Base-by-base conservation (phyloP, 352 stramenopile species). In the Pythium rishiriense region DNA sequence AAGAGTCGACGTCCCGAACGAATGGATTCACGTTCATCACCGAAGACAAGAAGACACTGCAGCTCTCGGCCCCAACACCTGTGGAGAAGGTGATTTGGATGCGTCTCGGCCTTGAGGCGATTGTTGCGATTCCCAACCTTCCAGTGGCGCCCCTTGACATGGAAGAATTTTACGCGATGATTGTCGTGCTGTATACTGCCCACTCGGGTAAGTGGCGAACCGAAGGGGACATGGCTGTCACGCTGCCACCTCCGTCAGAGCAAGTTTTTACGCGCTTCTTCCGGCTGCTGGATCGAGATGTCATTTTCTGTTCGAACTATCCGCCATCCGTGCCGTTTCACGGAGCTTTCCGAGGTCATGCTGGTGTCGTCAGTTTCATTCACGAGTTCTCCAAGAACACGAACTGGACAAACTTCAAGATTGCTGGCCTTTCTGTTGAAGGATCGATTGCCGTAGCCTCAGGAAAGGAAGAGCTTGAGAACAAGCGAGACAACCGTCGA, bases 81-180 rank as follows among this genome's bases (percentile, higher is more conserved):
- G 86, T 96, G 5, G 87, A 96, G 54, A 92, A 91, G 52, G 71
- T 96, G 25, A 93, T 96, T 28, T 96, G 87, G 87, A 96, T 94
- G 85, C 85, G 87, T 2, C 72, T 96, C 6, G 83, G 81, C 17
- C 70, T 93, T 0, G 87, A 96, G 62, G 85, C 87, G 7, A 94
- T 96, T 46, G 87, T 93, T n/a, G 86, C 87, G 28, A 76, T 93
- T 39, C 87, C 87, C 3, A 89, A 85, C 10, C 62, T 96, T 11
- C 83, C 87, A 0, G 82, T 96, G 14, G 83, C 83, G 12, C 87
- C 87, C 19, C 69, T 96, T 22, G 87, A 96, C 35, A 92, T 96
- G 70, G 87, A 96, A 53, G 87, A 96, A 55, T 96, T 96, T 61
- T 96, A 96, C 62, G 87, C 87, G 0, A 94, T 96, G 87, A 72